Evolutionary conservation across 2,329 filamentous ascomycete species (phyloP).

Genomic region (Pseudogymnoascus sp.): DNA sequence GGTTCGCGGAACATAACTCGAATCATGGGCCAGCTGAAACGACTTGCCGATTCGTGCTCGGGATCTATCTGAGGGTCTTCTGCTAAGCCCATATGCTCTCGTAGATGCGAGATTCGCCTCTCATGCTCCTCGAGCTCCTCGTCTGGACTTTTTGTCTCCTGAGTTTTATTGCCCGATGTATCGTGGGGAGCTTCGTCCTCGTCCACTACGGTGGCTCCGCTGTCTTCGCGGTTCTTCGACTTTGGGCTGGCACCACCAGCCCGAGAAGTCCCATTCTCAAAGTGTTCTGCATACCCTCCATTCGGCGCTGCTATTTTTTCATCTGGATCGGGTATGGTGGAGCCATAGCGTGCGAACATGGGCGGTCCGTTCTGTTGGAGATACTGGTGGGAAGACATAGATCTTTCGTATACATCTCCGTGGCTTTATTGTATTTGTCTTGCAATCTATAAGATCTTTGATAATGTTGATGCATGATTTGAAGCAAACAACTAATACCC

Average conservation of each 20-base stretch:
- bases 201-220: not conserved
- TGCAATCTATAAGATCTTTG: not conserved
- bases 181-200: not conserved
- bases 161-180: not conserved
- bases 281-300: not conserved
- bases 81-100: not conserved
- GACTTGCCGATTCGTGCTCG: constrained; percentile 28
- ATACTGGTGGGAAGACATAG: not conserved
- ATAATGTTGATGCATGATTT: not conserved
- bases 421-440: not conserved
- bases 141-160: not conserved
- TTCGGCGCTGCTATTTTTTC: not conserved
- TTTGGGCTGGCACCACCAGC: not conserved
- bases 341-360: not conserved
- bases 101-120: not conserved
- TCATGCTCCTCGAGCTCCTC: not conserved
- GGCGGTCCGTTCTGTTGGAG: not conserved
- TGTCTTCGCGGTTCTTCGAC: not conserved
- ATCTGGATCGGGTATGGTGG: not conserved
- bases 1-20: constrained; percentile 47
- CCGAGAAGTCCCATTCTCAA: not conserved
- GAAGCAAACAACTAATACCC: not conserved
- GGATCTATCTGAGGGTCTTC: constrained; percentile 19
- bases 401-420: not conserved
- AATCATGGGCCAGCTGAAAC: constrained; percentile 46